Evolutionary conservation across 139 green algal species (phyloP).

Genomic region (Asterochloris sp.): DNA sequence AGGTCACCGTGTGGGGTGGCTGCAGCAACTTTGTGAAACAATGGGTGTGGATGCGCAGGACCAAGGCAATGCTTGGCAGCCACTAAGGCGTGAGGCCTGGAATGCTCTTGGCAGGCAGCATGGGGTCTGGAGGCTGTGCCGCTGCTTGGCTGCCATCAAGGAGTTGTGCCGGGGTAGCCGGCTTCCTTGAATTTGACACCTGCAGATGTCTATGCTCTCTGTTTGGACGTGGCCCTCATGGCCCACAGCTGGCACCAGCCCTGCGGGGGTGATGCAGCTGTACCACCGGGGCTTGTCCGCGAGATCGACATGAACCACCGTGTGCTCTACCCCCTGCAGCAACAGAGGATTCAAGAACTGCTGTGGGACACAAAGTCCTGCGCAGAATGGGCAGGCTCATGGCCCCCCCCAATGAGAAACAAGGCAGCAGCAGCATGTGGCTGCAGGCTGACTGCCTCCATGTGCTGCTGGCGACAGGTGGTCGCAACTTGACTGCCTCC

Average conservation of each 20-base stretch:
- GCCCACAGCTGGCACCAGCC: constrained; percentile 54
- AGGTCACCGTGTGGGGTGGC: no score
- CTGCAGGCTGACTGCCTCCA: background rate
- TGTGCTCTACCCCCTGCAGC: constrained; percentile 34
- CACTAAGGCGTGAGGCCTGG: no score
- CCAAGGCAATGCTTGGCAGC: no score
- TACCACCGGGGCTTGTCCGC: constrained; percentile 53
- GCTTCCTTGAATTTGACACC: constrained; percentile 5
- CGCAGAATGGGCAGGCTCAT: background rate
- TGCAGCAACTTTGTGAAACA: no score
- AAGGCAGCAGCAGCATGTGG: background rate
- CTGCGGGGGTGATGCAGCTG: constrained; percentile 27
- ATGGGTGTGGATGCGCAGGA: no score
- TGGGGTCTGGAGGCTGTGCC: no score
- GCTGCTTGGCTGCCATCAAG: no score
- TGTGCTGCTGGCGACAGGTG: background rate
- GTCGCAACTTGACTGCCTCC: background rate
- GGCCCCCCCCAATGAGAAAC: background rate
- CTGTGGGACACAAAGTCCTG: background rate
- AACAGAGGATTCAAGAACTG: background rate
- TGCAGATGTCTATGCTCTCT: constrained; percentile 44
- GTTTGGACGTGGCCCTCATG: constrained; percentile 1
- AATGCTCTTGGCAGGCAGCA: no score
- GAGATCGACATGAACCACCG: constrained; percentile 62
- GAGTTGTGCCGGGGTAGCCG: no score